Evolutionary conservation across 768 basidiomycete genomes (phyloP), one percentile per base, ranked within the genome.

Genomic region (Boletus coccyginus): DNA sequence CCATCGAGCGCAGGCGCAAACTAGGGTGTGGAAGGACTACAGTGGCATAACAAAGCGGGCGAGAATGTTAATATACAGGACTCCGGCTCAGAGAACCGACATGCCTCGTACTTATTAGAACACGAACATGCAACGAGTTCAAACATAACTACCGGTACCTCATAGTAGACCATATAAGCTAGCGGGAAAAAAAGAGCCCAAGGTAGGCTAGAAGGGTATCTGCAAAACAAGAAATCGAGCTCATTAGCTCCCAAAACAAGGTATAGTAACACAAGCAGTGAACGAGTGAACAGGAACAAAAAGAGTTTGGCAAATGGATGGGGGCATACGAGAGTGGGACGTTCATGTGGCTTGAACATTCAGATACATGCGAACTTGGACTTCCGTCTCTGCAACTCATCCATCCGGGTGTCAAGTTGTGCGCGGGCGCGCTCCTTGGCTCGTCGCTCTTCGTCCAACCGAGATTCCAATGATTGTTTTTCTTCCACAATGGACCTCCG

Each of bases 341-440:
- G 32, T 40, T 38, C 43, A 32, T 45, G 27, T 43, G 35, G 55
- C 45, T 51, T 58, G 57, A 55, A 50, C 55, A 68, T 59, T 81
- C 78, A 94, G 72, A 94, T 81, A 74, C 92, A 94, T 51, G 87
- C 89, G 73, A 93, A 96, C 76, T 95, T 96, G 60, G 91, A 93
- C 77, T 93, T 94, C 57, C 90, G 87, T 75, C 81, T 83, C 58
- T 81, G 77, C 41, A 93, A 76, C 66, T 94, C 94, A 53, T 92
- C 90, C 86, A 93, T 88, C 60, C 94, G 86, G 17, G 82, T 80
- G 69, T 95, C 93, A 31, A 95, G 83, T 71, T 94, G 92, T 58
- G 87, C 86, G 49, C 92, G 85, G 49, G 85, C 89, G 27, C 92
- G 88, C 71, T 95, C 93, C 74, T 92, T 94, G n/a, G 84, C 88